phyloP scores from a whole-genome alignment of 805 yeast genomes.

The Yarrowia osloensis region DNA sequence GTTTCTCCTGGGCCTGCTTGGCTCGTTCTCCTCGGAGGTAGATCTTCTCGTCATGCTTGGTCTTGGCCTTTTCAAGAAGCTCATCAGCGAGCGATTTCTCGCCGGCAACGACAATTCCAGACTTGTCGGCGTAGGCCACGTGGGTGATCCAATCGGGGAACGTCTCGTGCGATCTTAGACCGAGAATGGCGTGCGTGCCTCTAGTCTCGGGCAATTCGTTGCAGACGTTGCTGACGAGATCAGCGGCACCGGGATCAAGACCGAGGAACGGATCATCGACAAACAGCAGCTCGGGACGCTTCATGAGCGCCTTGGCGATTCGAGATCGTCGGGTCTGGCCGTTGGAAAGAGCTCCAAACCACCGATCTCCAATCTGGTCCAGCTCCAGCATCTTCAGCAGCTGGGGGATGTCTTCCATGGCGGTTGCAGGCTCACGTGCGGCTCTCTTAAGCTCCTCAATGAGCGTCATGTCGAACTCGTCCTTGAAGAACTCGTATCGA shows the following conservation, averaged over 20 bases:
- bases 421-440: conserved; percentile 47
- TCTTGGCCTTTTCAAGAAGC: conserved; percentile 35
- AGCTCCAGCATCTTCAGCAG: conserved; percentile 57
- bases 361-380: conserved; percentile 60
- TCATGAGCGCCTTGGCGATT: conserved; percentile 70
- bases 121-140: conserved; percentile 60
- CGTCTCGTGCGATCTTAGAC: conserved; percentile 72
- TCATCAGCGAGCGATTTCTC: conserved; percentile 33
- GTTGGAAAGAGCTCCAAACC: conserved; percentile 86
- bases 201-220: conserved; percentile 41
- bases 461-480: conserved; percentile 75
- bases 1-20: conserved; percentile 3
- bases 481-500: conserved; percentile 83
- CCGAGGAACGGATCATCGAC: conserved; percentile 94
- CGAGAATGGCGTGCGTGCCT: conserved; percentile 50
- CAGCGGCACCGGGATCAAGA: conserved; percentile 72
- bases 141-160: conserved; percentile 81
- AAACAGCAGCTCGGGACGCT: conserved; percentile 63
- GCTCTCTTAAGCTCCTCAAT: conserved; percentile 57
- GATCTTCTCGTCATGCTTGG: conserved; percentile 25
- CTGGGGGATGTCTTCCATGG: conserved; percentile 18
- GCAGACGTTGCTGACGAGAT: conserved; percentile 59
- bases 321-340: conserved; percentile 94
- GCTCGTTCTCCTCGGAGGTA: background rate
- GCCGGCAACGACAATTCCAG: conserved; percentile 59